A percentile compares a stretch with the other conserved stretches of the same genome.
Evolutionary conservation across 73 alveolate genomes (phyloP).

Genomic region (Tetrahymena elliotti): DNA sequence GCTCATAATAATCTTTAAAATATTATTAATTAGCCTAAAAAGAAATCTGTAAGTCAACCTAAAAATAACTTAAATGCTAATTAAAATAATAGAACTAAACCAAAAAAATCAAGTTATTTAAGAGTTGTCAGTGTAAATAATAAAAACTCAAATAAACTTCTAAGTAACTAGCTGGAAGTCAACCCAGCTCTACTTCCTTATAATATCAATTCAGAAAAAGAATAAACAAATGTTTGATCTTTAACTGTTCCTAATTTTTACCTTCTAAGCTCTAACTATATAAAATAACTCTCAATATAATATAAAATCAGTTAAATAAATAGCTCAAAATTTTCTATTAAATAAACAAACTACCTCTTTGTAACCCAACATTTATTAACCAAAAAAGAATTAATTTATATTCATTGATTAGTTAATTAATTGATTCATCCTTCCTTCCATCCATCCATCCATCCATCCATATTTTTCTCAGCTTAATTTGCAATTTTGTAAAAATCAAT

Average conservation of each 20-base stretch:
- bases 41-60: neutral
- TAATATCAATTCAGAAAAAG: neutral
- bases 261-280: no score
- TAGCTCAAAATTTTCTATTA: neutral
- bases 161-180: neutral
- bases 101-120: neutral
- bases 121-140: neutral
- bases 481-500: neutral
- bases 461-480: neutral
- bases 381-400: neutral
- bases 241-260: no score
- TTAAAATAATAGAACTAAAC: neutral
- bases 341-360: no score
- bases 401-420: neutral
- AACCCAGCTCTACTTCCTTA: neutral
- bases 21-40: neutral
- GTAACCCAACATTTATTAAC: neutral
- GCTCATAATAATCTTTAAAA: neutral
- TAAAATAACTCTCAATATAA: neutral
- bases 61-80: neutral
- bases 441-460: no score
- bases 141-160: neutral
- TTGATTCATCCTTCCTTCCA: no score
- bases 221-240: neutral
- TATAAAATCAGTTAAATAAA: no score